phyloP scores from a whole-genome alignment of 305 asterid species.

The Euphrasia arctica region DNA sequence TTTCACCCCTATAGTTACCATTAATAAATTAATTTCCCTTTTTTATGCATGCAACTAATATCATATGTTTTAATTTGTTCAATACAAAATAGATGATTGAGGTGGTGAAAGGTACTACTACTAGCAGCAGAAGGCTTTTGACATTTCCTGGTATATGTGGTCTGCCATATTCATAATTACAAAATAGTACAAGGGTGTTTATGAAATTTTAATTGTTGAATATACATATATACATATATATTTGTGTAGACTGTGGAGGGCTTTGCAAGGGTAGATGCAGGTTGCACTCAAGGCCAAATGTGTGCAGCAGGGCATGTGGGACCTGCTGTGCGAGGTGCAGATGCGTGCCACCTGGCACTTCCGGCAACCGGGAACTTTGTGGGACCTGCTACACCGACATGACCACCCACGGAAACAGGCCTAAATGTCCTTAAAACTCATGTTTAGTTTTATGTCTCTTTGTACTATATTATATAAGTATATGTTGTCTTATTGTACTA shows the following conservation, averaged over 20 bases:
- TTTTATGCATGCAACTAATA: not conserved
- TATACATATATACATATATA: too few relatives aligned
- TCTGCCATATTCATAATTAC: slow-evolving; percentile 19
- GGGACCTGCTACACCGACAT: slow-evolving; percentile 66
- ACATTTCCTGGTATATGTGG: slow-evolving; percentile 43
- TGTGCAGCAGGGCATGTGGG: slow-evolving; percentile 68
- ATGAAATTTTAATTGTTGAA: not conserved
- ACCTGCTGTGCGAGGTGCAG: slow-evolving; percentile 79
- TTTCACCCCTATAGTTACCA: not conserved
- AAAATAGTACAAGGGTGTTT: not conserved
- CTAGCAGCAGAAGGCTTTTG: slow-evolving; percentile 44
- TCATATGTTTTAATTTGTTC: not conserved
- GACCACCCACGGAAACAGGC: slow-evolving; percentile 62
- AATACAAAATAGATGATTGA: too few relatives aligned
- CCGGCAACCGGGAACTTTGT: slow-evolving; percentile 59
- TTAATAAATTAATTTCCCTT: not conserved
- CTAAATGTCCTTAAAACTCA: slow-evolving; percentile 52
- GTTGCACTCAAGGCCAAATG: slow-evolving; percentile 54
- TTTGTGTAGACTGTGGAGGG: slow-evolving; percentile 45
- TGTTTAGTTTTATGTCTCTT: not conserved
- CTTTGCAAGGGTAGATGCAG: slow-evolving; percentile 53
- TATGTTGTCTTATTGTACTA: too few relatives aligned
- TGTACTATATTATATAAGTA: too few relatives aligned
- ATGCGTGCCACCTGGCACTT: slow-evolving; percentile 82
- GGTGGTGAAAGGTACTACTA: slow-evolving; percentile 47